A percentile compares a stretch with the other conserved stretches of the same genome.
Conservation (phyloP, 176 grass and related monocot genomes). For the Carex parvula region DNA sequence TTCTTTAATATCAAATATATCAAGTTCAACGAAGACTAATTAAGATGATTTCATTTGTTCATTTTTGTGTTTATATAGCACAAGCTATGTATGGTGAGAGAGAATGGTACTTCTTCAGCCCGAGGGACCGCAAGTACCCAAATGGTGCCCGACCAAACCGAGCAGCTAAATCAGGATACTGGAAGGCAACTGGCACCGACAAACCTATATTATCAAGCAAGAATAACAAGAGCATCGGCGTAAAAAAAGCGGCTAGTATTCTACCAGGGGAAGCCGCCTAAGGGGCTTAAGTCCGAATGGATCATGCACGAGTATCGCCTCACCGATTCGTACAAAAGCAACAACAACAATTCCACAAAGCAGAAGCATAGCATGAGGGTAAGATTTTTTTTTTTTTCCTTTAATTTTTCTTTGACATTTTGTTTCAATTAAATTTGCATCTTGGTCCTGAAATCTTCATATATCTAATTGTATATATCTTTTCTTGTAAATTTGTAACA, state of each 20-base stretch:
- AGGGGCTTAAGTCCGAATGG: slow-evolving; percentile 66
- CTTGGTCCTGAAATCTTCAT: neutral
- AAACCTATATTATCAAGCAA: slow-evolving; percentile 26
- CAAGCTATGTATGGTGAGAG: slow-evolving; percentile 20
- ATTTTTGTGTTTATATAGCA: neutral
- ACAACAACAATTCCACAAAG: neutral
- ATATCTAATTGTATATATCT: neutral
- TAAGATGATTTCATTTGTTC: neutral
- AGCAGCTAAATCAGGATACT: slow-evolving; percentile 6
- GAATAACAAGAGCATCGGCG: slow-evolving; percentile 33
- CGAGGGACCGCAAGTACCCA: slow-evolving; percentile 27
- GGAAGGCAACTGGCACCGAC: slow-evolving; percentile 26
- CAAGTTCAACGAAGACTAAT: neutral
- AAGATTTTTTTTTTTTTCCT: neutral
- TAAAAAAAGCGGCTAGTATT: slow-evolving; percentile 85
- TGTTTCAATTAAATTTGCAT: slow-evolving; percentile 4
- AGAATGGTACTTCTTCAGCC: slow-evolving; percentile 30
- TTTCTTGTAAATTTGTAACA: neutral
- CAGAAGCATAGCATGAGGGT: slow-evolving; percentile 22
- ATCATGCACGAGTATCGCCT: slow-evolving; percentile 96
- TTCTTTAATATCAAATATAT: neutral
- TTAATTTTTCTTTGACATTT: neutral
- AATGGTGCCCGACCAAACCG: slow-evolving; percentile 19
- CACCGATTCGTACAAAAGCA: neutral
- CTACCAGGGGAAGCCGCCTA: slow-evolving; percentile 61